Percentiles rank a stretch among this genome's conserved stretches.
Conservation (phyloP, 805 yeast genomes). For the Kazachstania bromeliacearum region DNA sequence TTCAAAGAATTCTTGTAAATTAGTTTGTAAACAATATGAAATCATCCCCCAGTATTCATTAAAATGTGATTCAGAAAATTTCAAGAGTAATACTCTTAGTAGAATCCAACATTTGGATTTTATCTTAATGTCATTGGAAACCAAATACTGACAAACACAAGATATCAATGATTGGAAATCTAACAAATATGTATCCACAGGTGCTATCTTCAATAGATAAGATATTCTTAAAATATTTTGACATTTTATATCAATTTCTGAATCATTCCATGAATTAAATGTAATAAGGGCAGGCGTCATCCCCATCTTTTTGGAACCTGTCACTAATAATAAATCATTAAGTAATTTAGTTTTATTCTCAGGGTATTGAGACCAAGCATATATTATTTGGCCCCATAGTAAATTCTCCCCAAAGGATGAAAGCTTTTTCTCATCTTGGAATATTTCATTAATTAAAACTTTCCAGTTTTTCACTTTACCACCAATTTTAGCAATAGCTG, state of each 20-base stretch:
- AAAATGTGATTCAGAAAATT: slow-evolving; percentile 55
- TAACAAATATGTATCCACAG: slow-evolving; percentile 44
- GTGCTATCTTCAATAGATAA: slow-evolving; percentile 53
- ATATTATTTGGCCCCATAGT: slow-evolving; percentile 48
- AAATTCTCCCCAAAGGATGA: slow-evolving; percentile 9
- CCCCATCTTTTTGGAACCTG: slow-evolving; percentile 33
- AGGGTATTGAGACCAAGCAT: slow-evolving; percentile 46
- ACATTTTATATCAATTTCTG: slow-evolving; percentile 47
- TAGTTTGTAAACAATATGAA: slow-evolving; percentile 46
- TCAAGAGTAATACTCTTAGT: slow-evolving; percentile 55
- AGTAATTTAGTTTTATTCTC: slow-evolving; percentile 47
- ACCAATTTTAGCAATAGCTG: slow-evolving; percentile 20
- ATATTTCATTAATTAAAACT: slow-evolving; percentile 48
- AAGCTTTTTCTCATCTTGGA: slow-evolving; percentile 40
- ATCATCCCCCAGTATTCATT: slow-evolving; percentile 62
- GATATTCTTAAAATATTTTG: slow-evolving; percentile 52
- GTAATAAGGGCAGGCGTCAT: slow-evolving; percentile 44
- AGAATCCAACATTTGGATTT: slow-evolving; percentile 36
- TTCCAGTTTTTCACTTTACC: slow-evolving; percentile 52
- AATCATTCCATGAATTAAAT: slow-evolving; percentile 61
- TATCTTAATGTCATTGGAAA: slow-evolving; percentile 23
- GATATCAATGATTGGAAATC: slow-evolving; percentile 41
- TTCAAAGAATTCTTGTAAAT: slow-evolving; percentile 25
- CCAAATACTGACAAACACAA: slow-evolving; percentile 34
- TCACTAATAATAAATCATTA: slow-evolving; percentile 19